A percentile compares a stretch with the other conserved stretches of the same genome.
phyloP scores from a whole-genome alignment of 2,329 filamentous ascomycete species.

The Hypoxylon sp. region DNA sequence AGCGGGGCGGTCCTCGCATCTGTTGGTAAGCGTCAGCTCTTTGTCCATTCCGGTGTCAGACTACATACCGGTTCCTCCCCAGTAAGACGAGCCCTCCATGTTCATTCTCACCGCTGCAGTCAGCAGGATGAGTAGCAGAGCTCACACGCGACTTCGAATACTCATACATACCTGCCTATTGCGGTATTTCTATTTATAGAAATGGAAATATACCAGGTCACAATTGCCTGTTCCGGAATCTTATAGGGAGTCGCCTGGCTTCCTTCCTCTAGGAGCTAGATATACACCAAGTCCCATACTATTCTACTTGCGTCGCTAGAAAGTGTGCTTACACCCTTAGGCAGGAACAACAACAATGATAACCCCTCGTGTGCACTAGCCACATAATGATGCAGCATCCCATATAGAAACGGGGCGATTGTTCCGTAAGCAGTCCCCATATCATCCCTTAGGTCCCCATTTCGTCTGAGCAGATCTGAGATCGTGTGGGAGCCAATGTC shows the following conservation, averaged over 20 bases:
- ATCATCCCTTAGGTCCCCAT: not conserved
- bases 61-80: too few relatives aligned
- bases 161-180: not conserved
- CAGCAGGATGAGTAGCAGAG: too few relatives aligned
- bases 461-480: not conserved
- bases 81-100: too few relatives aligned
- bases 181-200: too few relatives aligned
- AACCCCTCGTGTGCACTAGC: not conserved
- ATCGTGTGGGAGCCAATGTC: not conserved
- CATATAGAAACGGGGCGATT: not conserved
- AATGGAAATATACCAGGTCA: too few relatives aligned
- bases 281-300: too few relatives aligned
- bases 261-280: too few relatives aligned
- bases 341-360: not conserved
- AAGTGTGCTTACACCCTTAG: too few relatives aligned
- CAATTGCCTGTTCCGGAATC: too few relatives aligned
- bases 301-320: too few relatives aligned
- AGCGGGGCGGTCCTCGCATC: conserved; percentile 7
- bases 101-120: not conserved
- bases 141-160: too few relatives aligned
- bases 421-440: not conserved
- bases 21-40: not conserved
- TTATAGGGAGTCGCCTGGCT: too few relatives aligned
- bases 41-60: conserved; percentile 6
- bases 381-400: not conserved